These are phyloP conservation scores for Balakata baccata DNA, from an alignment of 345 rosid genomes.

Conservation along the genomic window DNA sequence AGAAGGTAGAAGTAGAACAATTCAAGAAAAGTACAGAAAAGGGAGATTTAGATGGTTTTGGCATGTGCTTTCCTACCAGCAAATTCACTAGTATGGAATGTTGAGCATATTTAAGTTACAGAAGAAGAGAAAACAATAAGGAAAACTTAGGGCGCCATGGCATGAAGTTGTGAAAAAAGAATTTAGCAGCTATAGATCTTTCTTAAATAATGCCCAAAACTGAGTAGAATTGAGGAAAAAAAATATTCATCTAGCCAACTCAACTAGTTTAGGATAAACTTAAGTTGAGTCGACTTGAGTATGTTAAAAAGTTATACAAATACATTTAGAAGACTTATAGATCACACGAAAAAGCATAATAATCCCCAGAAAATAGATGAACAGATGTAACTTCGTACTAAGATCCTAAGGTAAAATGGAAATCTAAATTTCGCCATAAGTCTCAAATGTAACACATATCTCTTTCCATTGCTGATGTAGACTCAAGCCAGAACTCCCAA, in stretches of 20 bases:
- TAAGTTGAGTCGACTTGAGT: not conserved
- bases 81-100: not conserved
- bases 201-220: not conserved
- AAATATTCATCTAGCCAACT: not conserved
- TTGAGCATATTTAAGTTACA: not conserved
- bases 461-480: not conserved
- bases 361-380: not conserved
- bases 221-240: not conserved
- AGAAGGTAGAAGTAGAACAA: not conserved
- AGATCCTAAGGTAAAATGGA: not conserved
- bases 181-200: not conserved
- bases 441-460: not conserved
- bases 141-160: not conserved
- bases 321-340: not conserved
- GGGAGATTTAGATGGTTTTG: not conserved
- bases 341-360: not conserved
- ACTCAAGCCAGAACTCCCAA: not conserved
- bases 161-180: not conserved
- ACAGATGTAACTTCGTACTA: not conserved
- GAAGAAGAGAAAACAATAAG: not conserved
- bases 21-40: not conserved
- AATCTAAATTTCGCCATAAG: not conserved
- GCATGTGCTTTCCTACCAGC: not conserved
- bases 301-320: not conserved
- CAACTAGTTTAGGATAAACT: not conserved